These are phyloP conservation scores for Ceratonia siliqua DNA, from an alignment of 306 rosid species.

Conservation along the genomic window DNA sequence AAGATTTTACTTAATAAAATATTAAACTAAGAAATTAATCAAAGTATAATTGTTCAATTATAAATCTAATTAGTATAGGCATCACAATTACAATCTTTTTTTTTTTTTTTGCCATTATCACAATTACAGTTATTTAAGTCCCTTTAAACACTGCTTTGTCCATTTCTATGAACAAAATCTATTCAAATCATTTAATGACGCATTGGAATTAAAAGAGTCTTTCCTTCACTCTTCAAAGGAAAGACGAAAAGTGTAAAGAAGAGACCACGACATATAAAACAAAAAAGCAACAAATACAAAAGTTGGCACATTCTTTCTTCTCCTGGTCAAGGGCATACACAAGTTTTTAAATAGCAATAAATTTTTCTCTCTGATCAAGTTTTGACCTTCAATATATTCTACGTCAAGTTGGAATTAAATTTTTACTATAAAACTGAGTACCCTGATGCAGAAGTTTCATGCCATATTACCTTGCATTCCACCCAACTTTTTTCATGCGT, in stretches of 20 bases:
- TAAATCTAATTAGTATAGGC: not conserved
- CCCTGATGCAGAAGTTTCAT: conserved; percentile 8
- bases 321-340: not conserved
- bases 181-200: no score
- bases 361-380: not conserved
- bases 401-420: conserved; percentile 35
- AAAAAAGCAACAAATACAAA: not conserved
- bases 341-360: not conserved
- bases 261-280: not conserved
- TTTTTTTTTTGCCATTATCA: no score
- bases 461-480: not conserved
- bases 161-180: not conserved
- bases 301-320: not conserved
- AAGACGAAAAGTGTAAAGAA: not conserved
- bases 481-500: conserved; percentile 23
- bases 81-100: not conserved
- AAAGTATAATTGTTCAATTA: not conserved
- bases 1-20: not conserved
- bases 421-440: conserved; percentile 3
- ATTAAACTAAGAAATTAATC: no score
- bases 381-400: conserved; percentile 21
- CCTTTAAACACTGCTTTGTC: not conserved
- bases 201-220: not conserved
- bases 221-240: no score
- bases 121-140: not conserved